Base-by-base conservation (phyloP, 352 stramenopile species). In the Blastocystis sp. region DNA sequence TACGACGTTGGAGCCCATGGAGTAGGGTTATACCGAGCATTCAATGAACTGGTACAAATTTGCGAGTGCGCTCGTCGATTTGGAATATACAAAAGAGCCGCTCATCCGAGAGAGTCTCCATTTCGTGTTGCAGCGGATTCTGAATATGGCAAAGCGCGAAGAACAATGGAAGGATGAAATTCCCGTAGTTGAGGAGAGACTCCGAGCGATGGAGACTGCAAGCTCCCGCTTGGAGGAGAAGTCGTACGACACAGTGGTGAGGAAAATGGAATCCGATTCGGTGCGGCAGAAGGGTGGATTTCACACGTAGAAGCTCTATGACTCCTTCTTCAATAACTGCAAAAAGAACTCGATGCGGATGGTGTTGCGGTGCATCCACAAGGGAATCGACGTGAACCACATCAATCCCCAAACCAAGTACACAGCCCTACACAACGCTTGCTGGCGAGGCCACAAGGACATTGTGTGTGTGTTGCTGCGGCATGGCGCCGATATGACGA, bases 391-490 rank as follows among this genome's bases (percentile, higher is more conserved):
- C 42, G 34, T 85, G 4, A 85, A 76, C 9, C 48, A 51, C 27
- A 16, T 72, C n/a, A 85, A 85, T 73, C 75, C 75, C 9, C 57
- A 85, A 75, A 73, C 75, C 3, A 72, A 73, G 21, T 85, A 85
- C 42, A 85, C 75, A 38, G 75, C 75, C 9, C 63, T 85, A 16
- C 75, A 85, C 56, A 38, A 61, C 4, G 75, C 75, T 51, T 72
- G 57, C 27, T 85, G 75, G 75, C 6, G 44, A 53, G 75, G 75
- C 11, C 44, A 85, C 21, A 85, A 38, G 21, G 75, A 85, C 8
- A 85, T 85, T 61, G 75, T 85, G 2, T 29, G 36, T 11, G 36
- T 61, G 11, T 42, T 85, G 40, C 16, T 85, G 48, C 57, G 54
- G 9, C 75, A 85, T 61, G 75, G 75, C 61, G 69, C 69, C 36